Conservation (phyloP, 345 rosid species). For the Jatropha curcas region DNA sequence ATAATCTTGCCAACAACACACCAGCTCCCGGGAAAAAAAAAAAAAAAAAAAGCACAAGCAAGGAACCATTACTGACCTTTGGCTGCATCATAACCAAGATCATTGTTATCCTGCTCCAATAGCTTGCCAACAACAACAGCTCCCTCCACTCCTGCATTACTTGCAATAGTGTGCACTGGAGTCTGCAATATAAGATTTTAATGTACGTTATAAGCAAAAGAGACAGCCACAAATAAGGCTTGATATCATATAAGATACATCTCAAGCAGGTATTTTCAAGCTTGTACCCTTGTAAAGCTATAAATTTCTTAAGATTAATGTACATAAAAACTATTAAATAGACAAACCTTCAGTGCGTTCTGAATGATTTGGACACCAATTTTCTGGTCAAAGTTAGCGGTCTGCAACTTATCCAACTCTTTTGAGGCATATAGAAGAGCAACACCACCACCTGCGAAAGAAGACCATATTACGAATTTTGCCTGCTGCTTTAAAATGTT, state of each 20-base stretch:
- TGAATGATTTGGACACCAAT: constrained; percentile 95
- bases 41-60: neutral
- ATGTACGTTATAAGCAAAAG: too few species aligned
- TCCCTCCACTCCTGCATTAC: constrained; percentile 95
- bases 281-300: too few species aligned
- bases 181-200: constrained; percentile 49
- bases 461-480: neutral
- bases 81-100: constrained; percentile 96
- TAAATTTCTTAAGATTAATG: too few species aligned
- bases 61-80: constrained; percentile 57
- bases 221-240: too few species aligned
- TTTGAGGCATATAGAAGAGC: constrained; percentile 91
- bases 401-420: constrained; percentile 79
- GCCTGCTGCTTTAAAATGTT: too few species aligned
- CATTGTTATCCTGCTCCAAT: constrained; percentile 78
- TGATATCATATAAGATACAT: neutral
- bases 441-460: constrained; percentile 79
- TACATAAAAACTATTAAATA: too few species aligned
- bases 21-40: too few species aligned
- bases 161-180: constrained; percentile 80
- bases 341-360: constrained; percentile 83
- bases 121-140: constrained; percentile 95
- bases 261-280: neutral
- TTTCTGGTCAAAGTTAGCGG: constrained; percentile 91
- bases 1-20: too few species aligned